Percentiles rank a stretch among this genome's conserved stretches.
phyloP scores from a whole-genome alignment of 495 filamentous ascomycete genomes.

The Hypoxylon rickii region DNA sequence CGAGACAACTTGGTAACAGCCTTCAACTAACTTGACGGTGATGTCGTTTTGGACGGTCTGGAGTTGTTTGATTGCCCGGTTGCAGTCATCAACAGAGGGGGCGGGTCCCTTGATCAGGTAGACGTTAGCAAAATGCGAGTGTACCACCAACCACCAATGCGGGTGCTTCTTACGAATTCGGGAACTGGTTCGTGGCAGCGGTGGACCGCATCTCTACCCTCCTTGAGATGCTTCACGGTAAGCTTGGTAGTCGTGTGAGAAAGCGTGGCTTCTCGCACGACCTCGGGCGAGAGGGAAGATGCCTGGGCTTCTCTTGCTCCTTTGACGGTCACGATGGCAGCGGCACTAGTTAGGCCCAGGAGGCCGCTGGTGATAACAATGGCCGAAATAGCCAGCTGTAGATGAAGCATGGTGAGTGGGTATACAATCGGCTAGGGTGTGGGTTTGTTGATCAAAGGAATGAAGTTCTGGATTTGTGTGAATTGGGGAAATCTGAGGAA shows the following conservation, averaged over 20 bases:
- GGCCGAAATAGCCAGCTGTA: conserved; percentile 5
- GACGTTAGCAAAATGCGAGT: conserved; percentile 2
- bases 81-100: conserved; percentile 36
- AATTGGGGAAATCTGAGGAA: background rate
- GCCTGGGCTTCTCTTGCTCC: background rate
- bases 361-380: background rate
- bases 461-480: too few relatives aligned
- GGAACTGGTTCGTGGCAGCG: conserved; percentile 30
- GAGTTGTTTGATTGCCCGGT: conserved; percentile 27
- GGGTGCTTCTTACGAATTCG: conserved; percentile 26
- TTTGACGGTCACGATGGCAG: background rate
- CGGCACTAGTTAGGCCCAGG: background rate
- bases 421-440: too few relatives aligned
- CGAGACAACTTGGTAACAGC: conserved; percentile 30
- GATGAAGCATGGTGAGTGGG: conserved; percentile 15
- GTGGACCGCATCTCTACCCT: conserved; percentile 23
- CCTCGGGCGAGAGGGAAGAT: background rate
- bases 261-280: conserved; percentile 1
- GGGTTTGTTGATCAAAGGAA: too few relatives aligned
- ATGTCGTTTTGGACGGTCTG: conserved; percentile 26
- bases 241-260: conserved; percentile 1
- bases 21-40: conserved; percentile 32
- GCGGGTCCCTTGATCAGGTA: conserved; percentile 22
- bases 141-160: too few relatives aligned
- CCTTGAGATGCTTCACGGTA: background rate